These are phyloP conservation scores for Trypanosoma theileri DNA, from an alignment of 208 protist genomes.

Conservation along the genomic window DNA sequence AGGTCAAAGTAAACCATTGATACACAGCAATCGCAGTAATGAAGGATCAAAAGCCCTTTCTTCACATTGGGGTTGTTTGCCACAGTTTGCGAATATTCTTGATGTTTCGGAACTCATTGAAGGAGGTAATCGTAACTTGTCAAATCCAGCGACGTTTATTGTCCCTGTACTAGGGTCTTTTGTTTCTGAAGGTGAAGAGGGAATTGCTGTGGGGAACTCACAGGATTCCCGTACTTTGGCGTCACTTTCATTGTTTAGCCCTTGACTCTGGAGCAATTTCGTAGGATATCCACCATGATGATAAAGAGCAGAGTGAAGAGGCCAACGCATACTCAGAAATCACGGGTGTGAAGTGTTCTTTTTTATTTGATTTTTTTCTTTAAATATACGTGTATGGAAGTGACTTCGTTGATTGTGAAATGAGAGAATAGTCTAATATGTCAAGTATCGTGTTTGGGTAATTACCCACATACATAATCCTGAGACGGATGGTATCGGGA, in stretches of 20 bases:
- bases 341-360: neutral
- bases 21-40: neutral
- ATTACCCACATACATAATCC: no score
- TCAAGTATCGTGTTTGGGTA: no score
- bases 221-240: conserved; percentile 16
- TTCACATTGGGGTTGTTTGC: neutral
- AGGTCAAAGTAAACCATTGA: no score
- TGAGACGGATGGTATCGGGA: no score
- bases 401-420: no score
- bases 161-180: conserved; percentile 13
- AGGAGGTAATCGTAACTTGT: conserved; percentile 5
- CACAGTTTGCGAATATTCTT: conserved; percentile 11
- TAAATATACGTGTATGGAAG: no score
- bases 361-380: neutral
- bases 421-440: no score
- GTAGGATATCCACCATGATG: neutral
- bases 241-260: conserved; percentile 12
- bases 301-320: neutral
- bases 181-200: neutral
- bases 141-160: neutral
- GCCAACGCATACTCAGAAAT: neutral
- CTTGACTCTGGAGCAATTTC: neutral
- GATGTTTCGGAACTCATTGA: conserved; percentile 9
- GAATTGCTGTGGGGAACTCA: conserved; percentile 1
- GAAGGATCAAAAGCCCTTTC: neutral